A percentile compares a stretch with the other conserved stretches of the same genome.
phyloP scores from a whole-genome alignment of 768 basidiomycete species.

The Tulasnella sp. region DNA sequence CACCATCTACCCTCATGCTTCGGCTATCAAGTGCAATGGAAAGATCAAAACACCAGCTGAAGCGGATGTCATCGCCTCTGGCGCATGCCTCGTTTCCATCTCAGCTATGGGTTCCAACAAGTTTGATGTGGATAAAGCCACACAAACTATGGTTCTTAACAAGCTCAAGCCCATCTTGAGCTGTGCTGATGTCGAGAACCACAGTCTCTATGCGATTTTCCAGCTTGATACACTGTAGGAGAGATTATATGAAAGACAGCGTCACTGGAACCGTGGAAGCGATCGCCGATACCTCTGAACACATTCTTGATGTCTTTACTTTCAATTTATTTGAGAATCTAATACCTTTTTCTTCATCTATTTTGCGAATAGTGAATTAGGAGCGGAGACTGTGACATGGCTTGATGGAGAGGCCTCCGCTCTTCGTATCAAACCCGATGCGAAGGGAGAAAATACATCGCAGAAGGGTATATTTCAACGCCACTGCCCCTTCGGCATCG shows the following conservation, averaged over 20 bases:
- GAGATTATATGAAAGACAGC: no score
- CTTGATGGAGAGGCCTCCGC: constrained; percentile 61
- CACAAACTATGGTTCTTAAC: not conserved
- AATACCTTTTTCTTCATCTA: not conserved
- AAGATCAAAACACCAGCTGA: not conserved
- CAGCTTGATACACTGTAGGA: not conserved
- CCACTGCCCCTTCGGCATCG: constrained; percentile 14
- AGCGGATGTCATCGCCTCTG: not conserved
- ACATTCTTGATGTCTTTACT: not conserved
- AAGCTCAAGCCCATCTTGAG: constrained; percentile 6
- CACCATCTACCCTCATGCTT: not conserved
- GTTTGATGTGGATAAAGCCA: not conserved
- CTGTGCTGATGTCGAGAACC: not conserved
- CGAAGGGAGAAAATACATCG: not conserved
- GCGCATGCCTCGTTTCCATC: constrained; percentile 20
- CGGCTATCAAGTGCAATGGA: not conserved
- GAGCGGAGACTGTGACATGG: constrained; percentile 68
- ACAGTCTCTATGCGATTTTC: not conserved
- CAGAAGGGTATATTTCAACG: not conserved
- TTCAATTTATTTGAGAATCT: not conserved
- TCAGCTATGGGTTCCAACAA: constrained; percentile 22
- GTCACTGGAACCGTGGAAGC: no score
- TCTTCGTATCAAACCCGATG: constrained; percentile 78
- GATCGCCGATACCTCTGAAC: not conserved
- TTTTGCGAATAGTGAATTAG: not conserved